These are phyloP conservation scores for Neoconidiobolus thromboides DNA, from an alignment of 371 early-diverging fungal species.

Conservation along the genomic window DNA sequence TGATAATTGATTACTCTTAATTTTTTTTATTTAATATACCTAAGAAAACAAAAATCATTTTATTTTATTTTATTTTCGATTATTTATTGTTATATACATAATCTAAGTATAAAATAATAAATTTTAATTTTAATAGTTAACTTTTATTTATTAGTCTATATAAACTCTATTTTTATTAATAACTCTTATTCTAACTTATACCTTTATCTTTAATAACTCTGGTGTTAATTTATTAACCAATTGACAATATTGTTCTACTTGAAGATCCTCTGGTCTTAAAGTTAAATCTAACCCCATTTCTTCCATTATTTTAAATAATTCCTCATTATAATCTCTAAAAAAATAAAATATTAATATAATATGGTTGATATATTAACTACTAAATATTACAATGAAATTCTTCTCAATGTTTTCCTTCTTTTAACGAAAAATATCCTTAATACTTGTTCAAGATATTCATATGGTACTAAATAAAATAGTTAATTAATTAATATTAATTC, in stretches of 20 bases:
- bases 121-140: too few species aligned
- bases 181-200: too few species aligned
- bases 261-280: constrained; percentile 37
- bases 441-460: constrained; percentile 33
- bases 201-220: too few species aligned
- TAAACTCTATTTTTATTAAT: too few species aligned
- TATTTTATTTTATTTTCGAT: too few species aligned
- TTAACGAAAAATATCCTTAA: constrained; percentile 46
- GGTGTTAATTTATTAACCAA: constrained; percentile 14
- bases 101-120: too few species aligned
- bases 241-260: constrained; percentile 25
- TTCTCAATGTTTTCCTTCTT: constrained; percentile 46
- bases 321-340: constrained; percentile 16
- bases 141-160: too few species aligned
- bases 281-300: constrained; percentile 26
- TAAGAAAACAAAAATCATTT: too few species aligned
- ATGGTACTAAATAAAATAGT: constrained; percentile 14
- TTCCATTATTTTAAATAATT: constrained; percentile 15
- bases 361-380: neutral
- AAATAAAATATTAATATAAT: neutral
- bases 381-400: constrained; percentile 26
- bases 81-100: too few species aligned
- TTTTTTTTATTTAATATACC: too few species aligned
- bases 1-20: too few species aligned
- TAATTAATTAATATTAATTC: too few species aligned